phyloP scores from a whole-genome alignment of 176 grass and related monocot genomes.

The Triticum dicoccoides region DNA sequence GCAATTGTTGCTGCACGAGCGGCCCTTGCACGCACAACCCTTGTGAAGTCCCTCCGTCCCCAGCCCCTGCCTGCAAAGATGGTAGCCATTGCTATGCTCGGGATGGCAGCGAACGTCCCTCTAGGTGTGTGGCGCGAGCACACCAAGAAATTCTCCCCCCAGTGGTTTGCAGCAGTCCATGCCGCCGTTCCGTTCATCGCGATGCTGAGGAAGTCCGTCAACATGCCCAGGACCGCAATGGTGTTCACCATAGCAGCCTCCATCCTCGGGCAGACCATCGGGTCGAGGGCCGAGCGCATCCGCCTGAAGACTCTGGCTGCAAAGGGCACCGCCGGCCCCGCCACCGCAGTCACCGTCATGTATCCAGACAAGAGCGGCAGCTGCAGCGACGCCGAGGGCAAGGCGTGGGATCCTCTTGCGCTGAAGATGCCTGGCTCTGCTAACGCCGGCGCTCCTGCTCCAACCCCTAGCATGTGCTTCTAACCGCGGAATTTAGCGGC shows the following conservation, averaged over 20 bases:
- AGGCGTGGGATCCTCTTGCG: conserved; percentile 57
- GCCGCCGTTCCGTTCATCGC: conserved; percentile 81
- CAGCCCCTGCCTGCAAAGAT: conserved; percentile 82
- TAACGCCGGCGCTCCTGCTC: conserved; percentile 1
- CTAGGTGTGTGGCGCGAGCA: conserved; percentile 95
- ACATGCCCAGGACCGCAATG: conserved; percentile 92
- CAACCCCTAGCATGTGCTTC: conserved; percentile 57
- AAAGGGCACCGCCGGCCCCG: background rate
- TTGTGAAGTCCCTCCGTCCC: conserved; percentile 85
- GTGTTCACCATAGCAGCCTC: conserved; percentile 89
- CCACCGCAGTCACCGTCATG: background rate
- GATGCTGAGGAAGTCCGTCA: conserved; percentile 89
- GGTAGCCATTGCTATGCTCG: conserved; percentile 76
- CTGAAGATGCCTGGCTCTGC: conserved; percentile 27
- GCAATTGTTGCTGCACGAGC: conserved; percentile 73
- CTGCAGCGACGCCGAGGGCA: conserved; percentile 40
- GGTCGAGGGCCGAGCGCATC: conserved; percentile 72
- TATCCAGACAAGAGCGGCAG: conserved; percentile 38
- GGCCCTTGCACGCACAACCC: conserved; percentile 67
- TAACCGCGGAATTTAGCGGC: background rate
- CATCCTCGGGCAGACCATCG: conserved; percentile 92
- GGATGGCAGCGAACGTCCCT: conserved; percentile 90
- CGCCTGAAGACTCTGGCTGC: conserved; percentile 51
- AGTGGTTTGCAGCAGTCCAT: conserved; percentile 91
- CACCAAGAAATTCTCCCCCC: conserved; percentile 84